Evolutionary conservation across 1,139 yeast genomes (phyloP), one percentile per base, ranked within the genome.

Genomic region (Saccharomyces hybrid): DNA sequence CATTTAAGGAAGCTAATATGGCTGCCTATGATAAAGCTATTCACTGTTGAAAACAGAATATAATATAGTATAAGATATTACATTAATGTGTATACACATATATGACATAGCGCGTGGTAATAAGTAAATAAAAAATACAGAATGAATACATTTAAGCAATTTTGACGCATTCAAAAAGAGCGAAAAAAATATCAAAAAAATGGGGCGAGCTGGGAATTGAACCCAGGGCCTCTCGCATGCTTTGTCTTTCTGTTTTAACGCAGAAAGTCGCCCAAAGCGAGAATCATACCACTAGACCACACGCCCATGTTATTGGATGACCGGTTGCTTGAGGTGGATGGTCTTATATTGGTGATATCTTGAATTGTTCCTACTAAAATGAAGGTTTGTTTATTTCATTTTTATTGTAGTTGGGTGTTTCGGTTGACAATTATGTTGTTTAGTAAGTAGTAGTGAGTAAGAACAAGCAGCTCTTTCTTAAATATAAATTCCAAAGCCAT

Each of bases 1-100:
- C 98, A 27, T 88, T 93, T 81, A 93, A 91, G 79, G 99, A 95
- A 78, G 99, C 97, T 65, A 96, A 96, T 64, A 79, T 89, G 79
- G 86, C 95, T 57, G 87, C 97, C 52, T 91, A 84, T 71, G 95
- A 81, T 73, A 89, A 90, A 79, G 85, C 96, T 69, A 83, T 89
- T 72, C 88, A 89, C 81, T 84, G 84, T 67, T 88, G 82, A 71
- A 49, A 38, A 23, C 13, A 31, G 32, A 50, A 50, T 23, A 50
- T 14, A 51, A 5, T 7, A 31, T 14, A 47, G 38, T 25, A 49
- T 49, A 38, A 48, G 52, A 50, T 42, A 42, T 23, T 31, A 31
- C 34, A 31, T 31, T 31, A 31, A 31, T 31, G 6, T 4, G 14
- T 20, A 38, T 14, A 38, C 16, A 9, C 20, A 38, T 38, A 25